Base-by-base conservation (phyloP, 306 rosid species). In the Pterocarpus macrocarpus region DNA sequence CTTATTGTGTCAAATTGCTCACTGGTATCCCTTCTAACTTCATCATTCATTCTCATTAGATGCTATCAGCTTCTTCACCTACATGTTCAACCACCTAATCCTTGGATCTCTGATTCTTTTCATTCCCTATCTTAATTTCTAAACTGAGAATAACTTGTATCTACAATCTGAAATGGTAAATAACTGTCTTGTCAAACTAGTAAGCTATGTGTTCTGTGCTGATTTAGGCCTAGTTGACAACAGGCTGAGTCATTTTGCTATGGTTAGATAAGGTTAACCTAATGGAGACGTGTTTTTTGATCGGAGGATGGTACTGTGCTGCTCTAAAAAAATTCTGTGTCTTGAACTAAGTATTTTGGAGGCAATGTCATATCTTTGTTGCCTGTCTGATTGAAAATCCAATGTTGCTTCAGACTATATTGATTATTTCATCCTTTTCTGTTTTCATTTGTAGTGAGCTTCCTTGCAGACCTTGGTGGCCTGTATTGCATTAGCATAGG, bases 401-500 rank as follows among this genome's bases (percentile, higher is more conserved):
- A 12, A 49, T 78, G 38, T 63, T 68, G 47, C 59, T 45, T 79
- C 45, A 3, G 55, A 68, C 35, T 30, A 7, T 73, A 14, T 69
- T 73, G 56, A 30, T 64, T 41, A 59, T 82, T 84, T 72, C 56
- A 83, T 75, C 49, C 44, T 75, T 64, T 80, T 73, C 73, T 81
- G 70, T 78, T 64, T 62, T 58, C 35, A 28, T 61, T 63, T 85
- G 91, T 89, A 96, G 98, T 96, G 91, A 85, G 98, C 86, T 96
- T 96, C 89, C 97, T 96, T 63, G 99, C 99, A 5, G 98, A 96
- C 83, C 92, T 96, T 53, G 98, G 99, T 85, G 99, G 99, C 80
- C 86, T 96, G 39, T 96, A 96, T 85, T 96, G 99, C 87, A 80
- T 96, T 84, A 92, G 97, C 74, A 76, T 96, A 69, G 97, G 92